phyloP scores from a whole-genome alignment of 179 eudicot species.

The Silene vulgaris region DNA sequence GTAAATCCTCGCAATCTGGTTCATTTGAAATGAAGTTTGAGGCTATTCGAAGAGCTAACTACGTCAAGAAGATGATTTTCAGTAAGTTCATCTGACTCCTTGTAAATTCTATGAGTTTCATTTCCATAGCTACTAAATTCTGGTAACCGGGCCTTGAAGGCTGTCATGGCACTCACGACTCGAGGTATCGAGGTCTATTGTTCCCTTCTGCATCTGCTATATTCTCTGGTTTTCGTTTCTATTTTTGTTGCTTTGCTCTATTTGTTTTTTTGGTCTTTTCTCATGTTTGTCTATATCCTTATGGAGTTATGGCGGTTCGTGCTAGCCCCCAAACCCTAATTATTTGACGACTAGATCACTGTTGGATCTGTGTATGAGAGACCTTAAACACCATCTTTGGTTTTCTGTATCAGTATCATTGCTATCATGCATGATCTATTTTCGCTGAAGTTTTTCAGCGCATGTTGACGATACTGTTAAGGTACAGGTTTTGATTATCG shows the following conservation, averaged over 20 bases:
- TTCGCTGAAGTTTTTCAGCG: neutral
- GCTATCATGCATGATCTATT: too few relatives aligned
- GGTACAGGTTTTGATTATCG: neutral
- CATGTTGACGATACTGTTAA: neutral
- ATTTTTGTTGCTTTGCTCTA: neutral
- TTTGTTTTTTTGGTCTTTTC: too few relatives aligned
- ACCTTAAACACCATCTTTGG: too few relatives aligned
- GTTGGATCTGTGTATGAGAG: too few relatives aligned
- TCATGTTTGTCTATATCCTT: too few relatives aligned
- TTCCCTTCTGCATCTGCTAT: neutral
- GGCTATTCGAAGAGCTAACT: slow-evolving; percentile 86
- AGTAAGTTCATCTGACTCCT: slow-evolving; percentile 41
- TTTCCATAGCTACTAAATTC: slow-evolving; percentile 1
- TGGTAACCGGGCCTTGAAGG: neutral
- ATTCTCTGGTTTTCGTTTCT: neutral
- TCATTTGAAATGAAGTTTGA: slow-evolving; percentile 87
- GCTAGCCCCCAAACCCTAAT: too few relatives aligned
- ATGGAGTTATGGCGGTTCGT: too few relatives aligned
- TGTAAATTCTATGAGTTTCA: neutral
- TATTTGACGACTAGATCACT: too few relatives aligned
- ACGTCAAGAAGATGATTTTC: slow-evolving; percentile 69
- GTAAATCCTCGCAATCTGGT: slow-evolving; percentile 39
- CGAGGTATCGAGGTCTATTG: neutral
- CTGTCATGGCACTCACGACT: neutral
- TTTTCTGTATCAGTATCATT: too few relatives aligned